Evolutionary conservation across 2,329 filamentous ascomycete genomes (phyloP).

Genomic region (Escovopsis sp.): DNA sequence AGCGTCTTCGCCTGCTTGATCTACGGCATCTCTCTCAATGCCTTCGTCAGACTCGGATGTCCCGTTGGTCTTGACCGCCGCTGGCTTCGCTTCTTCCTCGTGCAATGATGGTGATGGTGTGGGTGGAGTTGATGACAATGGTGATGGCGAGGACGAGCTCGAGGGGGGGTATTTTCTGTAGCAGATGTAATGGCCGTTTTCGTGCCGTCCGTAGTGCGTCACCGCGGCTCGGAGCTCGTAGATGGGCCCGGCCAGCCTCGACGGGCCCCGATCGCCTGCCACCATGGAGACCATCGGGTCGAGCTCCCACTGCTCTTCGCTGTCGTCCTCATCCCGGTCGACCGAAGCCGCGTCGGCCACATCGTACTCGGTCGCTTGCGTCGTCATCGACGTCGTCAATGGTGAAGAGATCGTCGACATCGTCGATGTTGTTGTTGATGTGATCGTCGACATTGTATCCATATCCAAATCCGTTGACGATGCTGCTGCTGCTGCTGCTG

Average conservation of each 20-base stretch:
- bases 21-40: conserved; percentile 2
- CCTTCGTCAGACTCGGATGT: neutral
- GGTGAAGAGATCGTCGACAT: too few relatives aligned
- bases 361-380: too few relatives aligned
- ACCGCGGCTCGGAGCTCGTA: conserved; percentile 75
- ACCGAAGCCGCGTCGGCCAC: conserved; percentile 1
- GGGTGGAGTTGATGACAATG: too few relatives aligned
- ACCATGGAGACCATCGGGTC: conserved; percentile 62
- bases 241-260: conserved; percentile 38
- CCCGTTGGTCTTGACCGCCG: too few relatives aligned
- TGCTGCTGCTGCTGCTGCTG: too few relatives aligned
- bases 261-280: conserved; percentile 33
- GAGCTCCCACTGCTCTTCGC: conserved; percentile 52
- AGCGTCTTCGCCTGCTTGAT: neutral
- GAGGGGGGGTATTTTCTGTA: conserved; percentile 53
- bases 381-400: too few relatives aligned
- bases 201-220: conserved; percentile 79
- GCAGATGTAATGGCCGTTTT: conserved; percentile 92
- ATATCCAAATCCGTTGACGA: too few relatives aligned
- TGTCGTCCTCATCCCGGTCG: conserved; percentile 10
- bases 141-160: conserved; percentile 5
- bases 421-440: too few relatives aligned
- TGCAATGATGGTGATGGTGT: too few relatives aligned
- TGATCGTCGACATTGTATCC: too few relatives aligned
- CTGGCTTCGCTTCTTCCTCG: too few relatives aligned